A percentile compares a stretch with the other conserved stretches of the same genome.
These are phyloP conservation scores for Botrytis galanthina DNA, from an alignment of 2,329 filamentous ascomycete genomes.

Conservation along the genomic window DNA sequence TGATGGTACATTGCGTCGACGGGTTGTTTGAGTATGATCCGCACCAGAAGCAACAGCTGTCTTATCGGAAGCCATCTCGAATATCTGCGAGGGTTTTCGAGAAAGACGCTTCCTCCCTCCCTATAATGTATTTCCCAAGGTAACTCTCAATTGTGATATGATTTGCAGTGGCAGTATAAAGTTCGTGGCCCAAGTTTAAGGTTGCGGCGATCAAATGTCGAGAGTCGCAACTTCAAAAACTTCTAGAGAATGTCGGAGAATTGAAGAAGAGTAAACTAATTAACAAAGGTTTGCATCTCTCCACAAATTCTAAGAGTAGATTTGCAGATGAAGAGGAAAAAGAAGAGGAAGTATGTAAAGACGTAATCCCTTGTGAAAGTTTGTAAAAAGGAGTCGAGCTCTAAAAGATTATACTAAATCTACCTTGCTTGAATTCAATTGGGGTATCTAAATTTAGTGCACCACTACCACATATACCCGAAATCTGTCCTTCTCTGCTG, in stretches of 20 bases:
- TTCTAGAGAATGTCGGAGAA: constrained; percentile 12
- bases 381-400: constrained; percentile 19
- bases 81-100: not conserved
- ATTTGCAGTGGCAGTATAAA: constrained; percentile 7
- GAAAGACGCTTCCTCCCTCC: constrained; percentile 3
- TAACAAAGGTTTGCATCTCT: constrained; percentile 33
- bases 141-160: not conserved
- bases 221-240: constrained; percentile 15
- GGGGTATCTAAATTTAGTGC: constrained; percentile 19
- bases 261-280: constrained; percentile 24
- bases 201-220: constrained; percentile 2
- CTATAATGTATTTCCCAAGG: not conserved
- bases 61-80: constrained; percentile 44
- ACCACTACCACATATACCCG: constrained; percentile 4
- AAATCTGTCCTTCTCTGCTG: constrained; percentile 23
- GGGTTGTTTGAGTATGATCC: constrained; percentile 53
- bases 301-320: constrained; percentile 26
- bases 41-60: constrained; percentile 59
- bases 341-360: constrained; percentile 9
- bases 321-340: constrained; percentile 1
- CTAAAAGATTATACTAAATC: constrained; percentile 12
- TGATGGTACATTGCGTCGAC: constrained; percentile 53
- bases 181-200: constrained; percentile 17
- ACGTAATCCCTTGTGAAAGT: constrained; percentile 19
- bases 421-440: constrained; percentile 21